Percentiles rank a stretch among this genome's conserved stretches.
phyloP scores from a whole-genome alignment of 345 rosid species.

The Erucastrum elatum region DNA sequence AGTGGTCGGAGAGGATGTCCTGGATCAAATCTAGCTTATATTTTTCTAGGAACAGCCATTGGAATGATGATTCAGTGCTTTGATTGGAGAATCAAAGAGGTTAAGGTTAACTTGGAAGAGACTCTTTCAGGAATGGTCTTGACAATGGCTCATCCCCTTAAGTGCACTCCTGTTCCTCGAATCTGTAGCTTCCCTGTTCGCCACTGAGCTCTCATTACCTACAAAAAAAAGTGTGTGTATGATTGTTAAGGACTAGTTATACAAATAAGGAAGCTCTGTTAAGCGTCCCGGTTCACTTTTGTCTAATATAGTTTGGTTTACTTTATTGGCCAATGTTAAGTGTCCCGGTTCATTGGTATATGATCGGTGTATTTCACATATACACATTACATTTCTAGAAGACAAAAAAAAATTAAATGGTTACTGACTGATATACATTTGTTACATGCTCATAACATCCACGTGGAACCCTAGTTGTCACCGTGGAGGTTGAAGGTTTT shows the following conservation, averaged over 20 bases:
- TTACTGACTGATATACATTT: neutral
- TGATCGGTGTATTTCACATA: neutral
- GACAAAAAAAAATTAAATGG: neutral
- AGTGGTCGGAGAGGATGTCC: slow-evolving; percentile 60
- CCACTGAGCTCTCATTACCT: neutral
- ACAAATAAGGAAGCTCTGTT: neutral
- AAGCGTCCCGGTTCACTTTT: neutral
- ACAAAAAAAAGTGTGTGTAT: neutral
- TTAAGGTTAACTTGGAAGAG: slow-evolving; percentile 26
- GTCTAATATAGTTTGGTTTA: neutral
- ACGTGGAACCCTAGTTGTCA: neutral
- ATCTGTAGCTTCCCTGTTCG: neutral
- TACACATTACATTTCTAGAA: neutral
- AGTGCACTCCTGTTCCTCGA: slow-evolving; percentile 1
- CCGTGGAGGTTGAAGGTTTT: neutral
- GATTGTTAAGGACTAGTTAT: neutral
- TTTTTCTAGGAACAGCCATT: slow-evolving; percentile 17
- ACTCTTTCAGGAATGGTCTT: neutral
- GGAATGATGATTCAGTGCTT: slow-evolving; percentile 40
- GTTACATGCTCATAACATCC: neutral
- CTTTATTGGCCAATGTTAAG: neutral
- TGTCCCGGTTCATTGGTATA: neutral
- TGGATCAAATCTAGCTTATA: slow-evolving; percentile 39
- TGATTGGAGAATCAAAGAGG: slow-evolving; percentile 45
- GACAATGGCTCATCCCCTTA: slow-evolving; percentile 29